Conservation (phyloP, 805 yeast genomes). For the Lachancea meyersii region DNA sequence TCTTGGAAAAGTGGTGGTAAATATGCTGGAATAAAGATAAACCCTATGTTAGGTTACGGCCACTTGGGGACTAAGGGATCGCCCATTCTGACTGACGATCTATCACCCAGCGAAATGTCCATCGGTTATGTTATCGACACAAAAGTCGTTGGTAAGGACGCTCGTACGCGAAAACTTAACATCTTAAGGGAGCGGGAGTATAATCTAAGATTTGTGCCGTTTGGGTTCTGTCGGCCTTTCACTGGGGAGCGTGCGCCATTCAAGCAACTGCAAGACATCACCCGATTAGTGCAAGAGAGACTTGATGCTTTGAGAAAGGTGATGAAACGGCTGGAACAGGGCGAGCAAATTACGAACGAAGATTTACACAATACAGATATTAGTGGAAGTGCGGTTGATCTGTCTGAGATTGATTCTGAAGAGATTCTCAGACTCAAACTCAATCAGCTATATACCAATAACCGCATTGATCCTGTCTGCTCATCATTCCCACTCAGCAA, state of each 20-base stretch:
- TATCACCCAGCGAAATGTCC: conserved; percentile 41
- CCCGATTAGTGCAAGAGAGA: conserved; percentile 24
- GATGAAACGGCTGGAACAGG: conserved; percentile 18
- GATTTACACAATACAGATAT: conserved; percentile 28
- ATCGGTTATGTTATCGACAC: conserved; percentile 52
- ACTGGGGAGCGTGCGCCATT: conserved; percentile 18
- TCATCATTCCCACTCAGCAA: conserved; percentile 12
- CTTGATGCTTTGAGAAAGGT: conserved; percentile 22
- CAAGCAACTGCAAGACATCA: conserved; percentile 22
- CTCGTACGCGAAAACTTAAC: conserved; percentile 24
- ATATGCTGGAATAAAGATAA: conserved; percentile 30
- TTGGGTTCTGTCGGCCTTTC: conserved; percentile 29
- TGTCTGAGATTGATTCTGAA: conserved; percentile 18
- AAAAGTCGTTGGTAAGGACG: conserved; percentile 45
- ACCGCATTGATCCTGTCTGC: conserved; percentile 15
- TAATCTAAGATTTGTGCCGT: conserved; percentile 37
- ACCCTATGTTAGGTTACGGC: conserved; percentile 42
- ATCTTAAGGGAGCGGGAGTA: conserved; percentile 35
- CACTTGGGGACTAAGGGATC: conserved; percentile 46
- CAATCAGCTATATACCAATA: conserved; percentile 26
- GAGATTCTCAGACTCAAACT: conserved; percentile 27
- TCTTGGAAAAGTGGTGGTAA: conserved; percentile 28
- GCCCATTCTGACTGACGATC: conserved; percentile 48
- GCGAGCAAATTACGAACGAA: conserved; percentile 20
- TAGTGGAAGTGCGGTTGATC: conserved; percentile 23